Conservation (phyloP, 1,284 basidiomycete species). For the Cryptococcus sp. region DNA sequence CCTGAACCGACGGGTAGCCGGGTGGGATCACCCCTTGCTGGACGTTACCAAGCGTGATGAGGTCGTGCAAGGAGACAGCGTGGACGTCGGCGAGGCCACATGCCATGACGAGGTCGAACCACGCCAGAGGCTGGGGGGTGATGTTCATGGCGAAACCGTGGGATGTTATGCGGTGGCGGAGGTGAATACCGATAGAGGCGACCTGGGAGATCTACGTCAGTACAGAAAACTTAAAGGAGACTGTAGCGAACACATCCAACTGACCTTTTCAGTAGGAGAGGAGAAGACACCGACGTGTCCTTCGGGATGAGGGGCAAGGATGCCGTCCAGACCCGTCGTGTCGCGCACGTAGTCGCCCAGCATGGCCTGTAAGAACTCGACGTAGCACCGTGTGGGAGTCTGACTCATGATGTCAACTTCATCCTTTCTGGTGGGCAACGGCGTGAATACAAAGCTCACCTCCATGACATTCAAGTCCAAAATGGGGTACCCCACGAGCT, state of each 20-base stretch:
- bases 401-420: slow-evolving; percentile 13
- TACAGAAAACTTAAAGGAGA: slow-evolving; percentile 31
- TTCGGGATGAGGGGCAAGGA: slow-evolving; percentile 50
- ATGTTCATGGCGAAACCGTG: slow-evolving; percentile 96
- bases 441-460: slow-evolving; percentile 39
- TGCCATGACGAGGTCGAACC: slow-evolving; percentile 86
- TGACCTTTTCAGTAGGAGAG: slow-evolving; percentile 44
- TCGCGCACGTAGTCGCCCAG: slow-evolving; percentile 41
- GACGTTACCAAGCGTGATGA: slow-evolving; percentile 13
- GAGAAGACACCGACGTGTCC: slow-evolving; percentile 51
- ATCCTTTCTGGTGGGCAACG: neutral
- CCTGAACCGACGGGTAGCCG: slow-evolving; percentile 20
- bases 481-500: slow-evolving; percentile 92
- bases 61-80: slow-evolving; percentile 54
- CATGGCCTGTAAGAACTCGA: slow-evolving; percentile 51
- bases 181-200: slow-evolving; percentile 93
- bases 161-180: slow-evolving; percentile 86
- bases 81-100: slow-evolving; percentile 86
- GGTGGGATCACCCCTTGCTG: neutral
- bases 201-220: slow-evolving; percentile 58
- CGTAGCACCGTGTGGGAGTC: slow-evolving; percentile 53
- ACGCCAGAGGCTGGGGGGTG: slow-evolving; percentile 68
- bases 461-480: slow-evolving; percentile 68
- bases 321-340: slow-evolving; percentile 24
- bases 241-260: slow-evolving; percentile 2